Percentiles rank a stretch among this genome's conserved stretches.
Conservation (phyloP, 805 yeast genomes). For the Saccharomyces mikatae region DNA sequence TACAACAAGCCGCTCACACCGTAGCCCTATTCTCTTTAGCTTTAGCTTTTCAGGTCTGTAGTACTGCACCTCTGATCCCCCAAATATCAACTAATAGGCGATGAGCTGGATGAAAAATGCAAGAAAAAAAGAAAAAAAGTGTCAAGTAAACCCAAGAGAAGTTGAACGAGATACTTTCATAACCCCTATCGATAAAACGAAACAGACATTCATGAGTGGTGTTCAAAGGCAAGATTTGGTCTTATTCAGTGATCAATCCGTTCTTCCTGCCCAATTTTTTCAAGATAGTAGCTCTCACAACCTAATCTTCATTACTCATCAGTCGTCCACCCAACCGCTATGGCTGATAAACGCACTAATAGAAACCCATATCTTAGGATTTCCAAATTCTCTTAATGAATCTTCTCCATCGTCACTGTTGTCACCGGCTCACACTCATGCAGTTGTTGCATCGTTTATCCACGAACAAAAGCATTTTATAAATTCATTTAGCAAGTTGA, state of each 20-base stretch:
- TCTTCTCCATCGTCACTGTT: conserved; percentile 18
- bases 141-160: neutral
- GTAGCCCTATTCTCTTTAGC: too few relatives aligned
- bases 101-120: neutral
- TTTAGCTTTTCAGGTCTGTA: neutral
- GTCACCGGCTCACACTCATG: conserved; percentile 4
- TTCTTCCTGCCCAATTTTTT: conserved; percentile 28
- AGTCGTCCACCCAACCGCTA: conserved; percentile 49
- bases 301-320: conserved; percentile 34
- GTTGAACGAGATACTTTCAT: neutral
- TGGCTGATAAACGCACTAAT: conserved; percentile 55
- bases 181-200: neutral
- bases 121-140: neutral
- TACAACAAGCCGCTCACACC: too few relatives aligned
- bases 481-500: conserved; percentile 16
- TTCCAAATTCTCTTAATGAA: conserved; percentile 35
- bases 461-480: conserved; percentile 17
- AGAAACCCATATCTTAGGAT: conserved; percentile 42
- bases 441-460: conserved; percentile 25
- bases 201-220: conserved; percentile 6
- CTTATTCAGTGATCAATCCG: conserved; percentile 44
- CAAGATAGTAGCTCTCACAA: conserved; percentile 14
- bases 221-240: conserved; percentile 52
- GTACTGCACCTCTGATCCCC: neutral
- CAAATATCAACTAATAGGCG: neutral